phyloP scores from a whole-genome alignment of 345 rosid genomes.

The Melastoma malabathricum region DNA sequence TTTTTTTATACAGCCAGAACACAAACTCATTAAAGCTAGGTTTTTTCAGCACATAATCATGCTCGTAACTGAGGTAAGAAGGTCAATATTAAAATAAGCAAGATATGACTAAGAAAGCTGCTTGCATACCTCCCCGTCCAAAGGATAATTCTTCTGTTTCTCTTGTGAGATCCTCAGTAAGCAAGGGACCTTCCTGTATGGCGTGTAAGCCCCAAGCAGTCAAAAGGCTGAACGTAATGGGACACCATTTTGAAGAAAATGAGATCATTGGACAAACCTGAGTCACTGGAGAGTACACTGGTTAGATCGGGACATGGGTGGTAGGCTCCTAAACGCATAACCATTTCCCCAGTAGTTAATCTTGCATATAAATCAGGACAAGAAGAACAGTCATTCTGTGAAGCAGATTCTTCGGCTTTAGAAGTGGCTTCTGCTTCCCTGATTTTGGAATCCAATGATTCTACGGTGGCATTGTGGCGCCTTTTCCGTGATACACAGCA shows the following conservation, averaged over 20 bases:
- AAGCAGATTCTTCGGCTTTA: constrained; percentile 20
- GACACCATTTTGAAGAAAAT: constrained; percentile 4
- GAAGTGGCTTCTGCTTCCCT: constrained; percentile 42
- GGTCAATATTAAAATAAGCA: not conserved
- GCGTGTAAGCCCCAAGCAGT: constrained; percentile 11
- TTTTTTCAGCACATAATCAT: too few species aligned
- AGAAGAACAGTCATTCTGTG: constrained; percentile 7
- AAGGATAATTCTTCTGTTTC: constrained; percentile 92
- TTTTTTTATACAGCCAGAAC: too few species aligned
- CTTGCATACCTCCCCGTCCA: constrained; percentile 82
- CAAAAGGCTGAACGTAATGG: constrained; percentile 4
- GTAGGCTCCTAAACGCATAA: constrained; percentile 61
- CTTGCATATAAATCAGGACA: constrained; percentile 41
- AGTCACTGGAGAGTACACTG: constrained; percentile 62
- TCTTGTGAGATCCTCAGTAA: constrained; percentile 86
- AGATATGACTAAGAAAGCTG: not conserved
- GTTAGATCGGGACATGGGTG: constrained; percentile 42
- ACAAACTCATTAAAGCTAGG: too few species aligned
- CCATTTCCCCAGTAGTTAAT: constrained; percentile 52
- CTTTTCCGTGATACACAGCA: constrained; percentile 80
- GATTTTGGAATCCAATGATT: constrained; percentile 58
- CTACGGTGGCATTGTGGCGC: constrained; percentile 36
- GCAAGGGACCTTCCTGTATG: constrained; percentile 74
- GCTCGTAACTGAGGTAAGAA: not conserved
- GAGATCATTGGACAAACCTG: constrained; percentile 44